phyloP scores from a whole-genome alignment of 208 protist genomes.

The Leishmania aethiopica region DNA sequence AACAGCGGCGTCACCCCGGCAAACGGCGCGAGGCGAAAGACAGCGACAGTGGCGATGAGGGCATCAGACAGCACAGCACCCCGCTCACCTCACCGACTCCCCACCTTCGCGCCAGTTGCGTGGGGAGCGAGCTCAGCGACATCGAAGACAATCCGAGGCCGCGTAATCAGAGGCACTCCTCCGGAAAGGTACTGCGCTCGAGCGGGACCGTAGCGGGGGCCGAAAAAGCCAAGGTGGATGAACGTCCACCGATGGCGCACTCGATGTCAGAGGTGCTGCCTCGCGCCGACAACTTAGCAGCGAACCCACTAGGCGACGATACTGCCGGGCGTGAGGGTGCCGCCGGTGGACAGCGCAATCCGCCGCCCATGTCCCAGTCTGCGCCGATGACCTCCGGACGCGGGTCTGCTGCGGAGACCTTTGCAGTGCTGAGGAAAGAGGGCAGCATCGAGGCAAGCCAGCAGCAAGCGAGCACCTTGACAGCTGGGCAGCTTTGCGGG shows the following conservation, averaged over 20 bases:
- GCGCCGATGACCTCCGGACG: neutral
- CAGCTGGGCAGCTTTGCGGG: neutral
- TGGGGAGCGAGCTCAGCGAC: conserved; percentile 30
- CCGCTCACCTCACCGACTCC: conserved; percentile 22
- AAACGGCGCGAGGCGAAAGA: conserved; percentile 8
- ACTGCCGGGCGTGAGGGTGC: neutral
- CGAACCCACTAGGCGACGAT: neutral
- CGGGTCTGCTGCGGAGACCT: neutral
- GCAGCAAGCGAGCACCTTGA: neutral
- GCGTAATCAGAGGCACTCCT: neutral
- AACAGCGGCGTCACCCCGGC: neutral
- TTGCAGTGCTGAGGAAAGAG: neutral
- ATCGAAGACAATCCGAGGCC: conserved; percentile 23
- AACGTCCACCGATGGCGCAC: neutral
- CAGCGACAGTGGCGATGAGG: conserved; percentile 24
- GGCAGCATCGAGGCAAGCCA: neutral
- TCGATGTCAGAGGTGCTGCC: neutral
- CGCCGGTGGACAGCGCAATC: neutral
- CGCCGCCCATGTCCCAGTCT: conserved; percentile 14
- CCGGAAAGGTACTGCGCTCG: neutral
- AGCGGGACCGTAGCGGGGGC: neutral
- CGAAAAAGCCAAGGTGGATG: neutral
- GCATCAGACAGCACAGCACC: conserved; percentile 16
- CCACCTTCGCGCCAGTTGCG: conserved; percentile 7
- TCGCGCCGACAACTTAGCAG: neutral